phyloP scores from a whole-genome alignment of 441 rosid genomes.

The Rhodomyrtus psidioides region DNA sequence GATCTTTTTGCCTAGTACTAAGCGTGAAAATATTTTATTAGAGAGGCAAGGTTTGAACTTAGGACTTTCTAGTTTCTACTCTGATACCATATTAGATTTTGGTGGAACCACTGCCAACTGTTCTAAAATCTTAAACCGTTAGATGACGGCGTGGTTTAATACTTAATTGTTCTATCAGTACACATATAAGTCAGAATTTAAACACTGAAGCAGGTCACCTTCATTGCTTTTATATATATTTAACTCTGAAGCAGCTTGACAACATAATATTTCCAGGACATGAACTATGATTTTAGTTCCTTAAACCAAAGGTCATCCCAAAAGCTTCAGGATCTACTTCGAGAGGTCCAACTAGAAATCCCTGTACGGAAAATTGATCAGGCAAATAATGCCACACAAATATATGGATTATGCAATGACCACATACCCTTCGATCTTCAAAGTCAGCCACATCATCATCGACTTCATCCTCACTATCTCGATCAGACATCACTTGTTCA shows the following conservation, averaged over 20 bases:
- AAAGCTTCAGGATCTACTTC: neutral
- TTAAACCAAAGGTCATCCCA: neutral
- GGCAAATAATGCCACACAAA: neutral
- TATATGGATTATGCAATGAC: neutral
- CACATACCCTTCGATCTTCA: constrained; percentile 88
- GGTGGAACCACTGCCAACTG: too few species aligned
- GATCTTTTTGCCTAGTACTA: too few species aligned
- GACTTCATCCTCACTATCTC: constrained; percentile 96
- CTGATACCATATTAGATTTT: too few species aligned
- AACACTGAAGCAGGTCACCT: neutral
- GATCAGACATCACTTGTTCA: constrained; percentile 87
- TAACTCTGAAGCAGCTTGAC: neutral
- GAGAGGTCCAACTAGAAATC: neutral
- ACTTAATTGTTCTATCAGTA: too few species aligned
- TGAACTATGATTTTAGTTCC: neutral
- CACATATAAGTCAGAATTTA: neutral
- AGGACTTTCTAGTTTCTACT: too few species aligned
- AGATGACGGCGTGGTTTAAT: too few species aligned
- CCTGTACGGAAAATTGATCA: neutral
- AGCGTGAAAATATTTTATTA: too few species aligned
- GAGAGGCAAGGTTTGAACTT: too few species aligned
- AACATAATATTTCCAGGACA: neutral
- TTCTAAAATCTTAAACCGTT: too few species aligned
- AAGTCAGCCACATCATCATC: constrained; percentile 98
- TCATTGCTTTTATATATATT: neutral